Conservation (phyloP, 73 alveolate genomes). For the Paraurostyla sp. region DNA sequence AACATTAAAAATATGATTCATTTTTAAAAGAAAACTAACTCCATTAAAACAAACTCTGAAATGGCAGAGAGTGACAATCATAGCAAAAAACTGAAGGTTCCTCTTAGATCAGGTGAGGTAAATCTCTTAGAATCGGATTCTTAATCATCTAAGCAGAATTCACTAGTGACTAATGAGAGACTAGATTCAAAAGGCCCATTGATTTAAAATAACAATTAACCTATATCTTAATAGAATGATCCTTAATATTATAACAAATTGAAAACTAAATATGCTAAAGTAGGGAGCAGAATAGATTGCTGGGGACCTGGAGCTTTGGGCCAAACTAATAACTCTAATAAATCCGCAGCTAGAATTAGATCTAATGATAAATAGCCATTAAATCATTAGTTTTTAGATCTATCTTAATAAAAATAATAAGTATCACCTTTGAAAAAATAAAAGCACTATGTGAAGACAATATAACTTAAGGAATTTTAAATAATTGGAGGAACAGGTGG, state of each 20-base stretch:
- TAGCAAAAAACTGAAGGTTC: too few species aligned
- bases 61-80: too few species aligned
- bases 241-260: neutral
- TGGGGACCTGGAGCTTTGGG: neutral
- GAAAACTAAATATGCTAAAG: neutral
- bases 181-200: neutral
- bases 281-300: neutral
- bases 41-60: too few species aligned
- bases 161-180: neutral
- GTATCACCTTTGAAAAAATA: neutral
- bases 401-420: neutral
- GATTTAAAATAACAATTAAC: neutral
- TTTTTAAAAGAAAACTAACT: too few species aligned
- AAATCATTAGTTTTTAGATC: neutral
- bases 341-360: neutral
- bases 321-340: neutral
- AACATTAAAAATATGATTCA: too few species aligned
- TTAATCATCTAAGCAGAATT: neutral
- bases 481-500: neutral
- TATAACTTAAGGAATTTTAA: neutral
- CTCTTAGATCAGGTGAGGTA: neutral
- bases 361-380: neutral
- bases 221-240: neutral
- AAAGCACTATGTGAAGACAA: neutral
- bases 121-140: slow-evolving; percentile 4